phyloP scores from a whole-genome alignment of 2,329 filamentous ascomycete species.

The Beauveria sp. region DNA sequence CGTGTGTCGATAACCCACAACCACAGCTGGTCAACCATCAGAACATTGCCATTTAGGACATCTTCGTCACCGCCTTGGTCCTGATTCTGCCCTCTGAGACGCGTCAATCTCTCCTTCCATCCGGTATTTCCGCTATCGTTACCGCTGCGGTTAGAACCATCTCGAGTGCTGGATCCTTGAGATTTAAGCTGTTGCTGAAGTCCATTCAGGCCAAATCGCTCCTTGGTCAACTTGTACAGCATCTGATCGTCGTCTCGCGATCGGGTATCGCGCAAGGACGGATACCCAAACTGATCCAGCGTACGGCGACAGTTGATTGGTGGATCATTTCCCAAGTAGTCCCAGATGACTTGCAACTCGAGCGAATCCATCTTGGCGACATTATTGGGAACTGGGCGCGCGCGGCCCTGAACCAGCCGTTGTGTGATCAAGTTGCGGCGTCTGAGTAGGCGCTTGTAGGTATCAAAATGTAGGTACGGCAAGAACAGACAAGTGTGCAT shows the following conservation, averaged over 20 bases:
- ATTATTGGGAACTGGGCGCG: conserved; percentile 45
- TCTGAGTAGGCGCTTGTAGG: conserved; percentile 48
- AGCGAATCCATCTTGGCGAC: conserved; percentile 47
- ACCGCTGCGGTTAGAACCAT: conserved; percentile 19
- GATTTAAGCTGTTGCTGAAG: conserved; percentile 19
- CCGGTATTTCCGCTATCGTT: conserved; percentile 20
- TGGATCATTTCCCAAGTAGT: conserved; percentile 52
- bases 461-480: conserved; percentile 58
- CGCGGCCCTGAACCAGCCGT: conserved; percentile 44
- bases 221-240: conserved; percentile 57
- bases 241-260: conserved; percentile 59
- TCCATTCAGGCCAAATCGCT: conserved; percentile 23
- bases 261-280: conserved; percentile 51
- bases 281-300: conserved; percentile 57
- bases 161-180: conserved; percentile 23
- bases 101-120: conserved; percentile 20
- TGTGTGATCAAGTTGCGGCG: conserved; percentile 47
- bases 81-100: conserved; percentile 13
- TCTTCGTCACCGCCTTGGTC: conserved; percentile 21
- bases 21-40: conserved; percentile 65
- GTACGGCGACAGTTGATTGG: conserved; percentile 55
- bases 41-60: conserved; percentile 45
- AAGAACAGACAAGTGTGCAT: conserved; percentile 43
- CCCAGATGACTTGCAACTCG: conserved; percentile 55
- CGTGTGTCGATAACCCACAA: conserved; percentile 49